A percentile compares a stretch with the other conserved stretches of the same genome.
These are phyloP conservation scores for Yamadazyma endophytica DNA, from an alignment of 805 yeast species.

Conservation along the genomic window DNA sequence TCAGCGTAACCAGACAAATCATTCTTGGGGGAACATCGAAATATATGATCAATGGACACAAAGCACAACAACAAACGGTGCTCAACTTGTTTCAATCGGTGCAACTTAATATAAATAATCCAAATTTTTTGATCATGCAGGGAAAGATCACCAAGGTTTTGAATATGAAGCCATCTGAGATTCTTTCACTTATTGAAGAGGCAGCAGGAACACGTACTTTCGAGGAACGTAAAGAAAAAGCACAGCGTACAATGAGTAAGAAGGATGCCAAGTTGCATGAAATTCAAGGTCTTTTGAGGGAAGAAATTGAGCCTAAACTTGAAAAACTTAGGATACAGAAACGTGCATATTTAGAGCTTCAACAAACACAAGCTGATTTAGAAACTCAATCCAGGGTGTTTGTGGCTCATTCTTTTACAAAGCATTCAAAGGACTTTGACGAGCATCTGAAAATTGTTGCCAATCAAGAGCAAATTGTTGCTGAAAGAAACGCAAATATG, in stretches of 20 bases:
- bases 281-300: constrained; percentile 65
- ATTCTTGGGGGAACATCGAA: constrained; percentile 89
- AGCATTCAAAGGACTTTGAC: constrained; percentile 35
- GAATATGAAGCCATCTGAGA: constrained; percentile 92
- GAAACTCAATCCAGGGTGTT: constrained; percentile 73
- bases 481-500: constrained; percentile 39
- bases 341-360: constrained; percentile 78
- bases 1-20: constrained; percentile 89
- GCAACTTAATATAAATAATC: constrained; percentile 93
- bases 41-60: constrained; percentile 90
- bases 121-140: constrained; percentile 97
- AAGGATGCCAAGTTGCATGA: constrained; percentile 82
- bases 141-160: constrained; percentile 96
- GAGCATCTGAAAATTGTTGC: constrained; percentile 41
- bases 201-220: constrained; percentile 98
- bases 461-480: constrained; percentile 37
- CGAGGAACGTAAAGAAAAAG: constrained; percentile 89
- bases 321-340: constrained; percentile 79
- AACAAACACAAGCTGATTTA: constrained; percentile 74
- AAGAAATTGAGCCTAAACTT: constrained; percentile 91
- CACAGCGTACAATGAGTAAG: constrained; percentile 86
- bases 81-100: constrained; percentile 88
- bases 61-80: constrained; percentile 93
- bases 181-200: constrained; percentile 87
- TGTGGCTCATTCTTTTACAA: constrained; percentile 68